Base-by-base conservation (phyloP, 2,329 filamentous ascomycete genomes). In the Apiospora saccharicola region DNA sequence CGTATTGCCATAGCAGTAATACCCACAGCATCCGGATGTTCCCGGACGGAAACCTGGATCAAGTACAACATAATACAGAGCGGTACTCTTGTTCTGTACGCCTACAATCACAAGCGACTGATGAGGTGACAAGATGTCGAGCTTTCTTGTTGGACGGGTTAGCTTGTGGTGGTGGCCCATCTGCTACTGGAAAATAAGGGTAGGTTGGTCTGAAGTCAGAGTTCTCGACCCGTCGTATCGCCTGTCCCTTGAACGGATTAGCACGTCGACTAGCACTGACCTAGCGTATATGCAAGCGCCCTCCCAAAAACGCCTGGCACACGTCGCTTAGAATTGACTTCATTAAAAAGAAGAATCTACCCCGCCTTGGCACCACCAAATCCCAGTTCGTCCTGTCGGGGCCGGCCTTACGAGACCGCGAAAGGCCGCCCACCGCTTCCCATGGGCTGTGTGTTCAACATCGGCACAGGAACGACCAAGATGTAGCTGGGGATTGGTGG, bases 381-480 rank as follows among this genome's bases (percentile, higher is more conserved):
- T 49, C n/a, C 53, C 26, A 61, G 53, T 61, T 37, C 53, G 30
- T 61, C 53, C 53, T 34, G 49, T 30, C 53, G 53, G 53, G 30
- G 53, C 53, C 53, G 30, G 53, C 30, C 26, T 16, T 37, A 16
- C 8, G 16, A 19, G 14, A 34, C 16, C 34, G 53, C 53, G 53
- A 64, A 64, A 41, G 57, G 30, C 57, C 57, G 57, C 22, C 57
- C 34, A 64, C 57, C 30, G 57, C 34, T 2, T 10, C 53, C 34
- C 19, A 19, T n/a, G n/a, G 10, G 12, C 4, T 4, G 4, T 10
- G 13, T 24, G 47, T 12, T n/a, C 47, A 47, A 19, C 2, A n/a
- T 6, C 14, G 22, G 16, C 22, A 22, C 30, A 37, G 6, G 22
- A 19, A 34, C n/a, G 26, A 4, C 14, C 30, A 22, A 22, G 30